phyloP scores from a whole-genome alignment of 2,329 filamentous ascomycete genomes.

The Lecanicillium sp. region DNA sequence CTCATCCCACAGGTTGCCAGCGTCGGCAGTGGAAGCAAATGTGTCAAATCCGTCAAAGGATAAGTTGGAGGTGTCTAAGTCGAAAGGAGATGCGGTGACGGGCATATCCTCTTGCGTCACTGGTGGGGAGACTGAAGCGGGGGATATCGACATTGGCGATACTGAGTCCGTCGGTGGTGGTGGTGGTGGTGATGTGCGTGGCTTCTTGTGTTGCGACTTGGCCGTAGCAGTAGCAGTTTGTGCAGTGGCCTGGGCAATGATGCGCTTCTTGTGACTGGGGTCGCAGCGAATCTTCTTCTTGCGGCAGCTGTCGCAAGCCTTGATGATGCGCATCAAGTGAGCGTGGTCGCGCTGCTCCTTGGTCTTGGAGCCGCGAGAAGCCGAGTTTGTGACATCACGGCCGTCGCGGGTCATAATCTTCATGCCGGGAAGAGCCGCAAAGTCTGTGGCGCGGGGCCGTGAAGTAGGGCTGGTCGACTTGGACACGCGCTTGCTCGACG shows the following conservation, averaged over 20 bases:
- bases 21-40: constrained; percentile 11
- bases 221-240: constrained; percentile 4
- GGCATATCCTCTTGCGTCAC: neutral
- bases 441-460: constrained; percentile 30
- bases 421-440: constrained; percentile 52
- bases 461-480: constrained; percentile 17
- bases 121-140: constrained; percentile 4
- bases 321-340: constrained; percentile 58
- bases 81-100: constrained; percentile 9
- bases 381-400: constrained; percentile 52
- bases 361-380: constrained; percentile 55
- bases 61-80: constrained; percentile 12
- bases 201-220: constrained; percentile 3
- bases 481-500: constrained; percentile 17
- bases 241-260: constrained; percentile 21
- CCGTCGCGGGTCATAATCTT: constrained; percentile 59
- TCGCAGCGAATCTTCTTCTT: constrained; percentile 57
- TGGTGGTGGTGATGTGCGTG: constrained; percentile 3
- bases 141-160: constrained; percentile 4
- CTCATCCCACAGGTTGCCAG: constrained; percentile 32
- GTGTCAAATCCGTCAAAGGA: constrained; percentile 3
- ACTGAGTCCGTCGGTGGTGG: constrained; percentile 8
- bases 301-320: constrained; percentile 55
- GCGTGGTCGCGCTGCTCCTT: constrained; percentile 61
- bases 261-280: constrained; percentile 47